Percentiles rank a stretch among this genome's conserved stretches.
These are phyloP conservation scores for Trichoderma cornu-damae DNA, from an alignment of 2,329 filamentous ascomycete genomes.

Conservation along the genomic window DNA sequence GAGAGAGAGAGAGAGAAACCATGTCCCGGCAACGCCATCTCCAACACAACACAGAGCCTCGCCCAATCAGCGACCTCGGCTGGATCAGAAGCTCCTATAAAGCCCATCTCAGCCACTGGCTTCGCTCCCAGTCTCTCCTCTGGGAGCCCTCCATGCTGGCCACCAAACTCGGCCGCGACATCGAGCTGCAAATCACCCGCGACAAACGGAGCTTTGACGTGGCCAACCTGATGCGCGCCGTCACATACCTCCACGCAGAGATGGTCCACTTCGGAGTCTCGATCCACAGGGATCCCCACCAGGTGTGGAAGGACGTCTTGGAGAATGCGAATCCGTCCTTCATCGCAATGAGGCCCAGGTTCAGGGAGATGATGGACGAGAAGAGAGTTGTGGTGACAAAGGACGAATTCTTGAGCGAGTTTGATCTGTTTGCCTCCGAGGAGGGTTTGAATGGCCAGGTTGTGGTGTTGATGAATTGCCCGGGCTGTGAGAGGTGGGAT, in stretches of 20 bases:
- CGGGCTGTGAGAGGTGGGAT: background rate
- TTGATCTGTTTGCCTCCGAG: background rate
- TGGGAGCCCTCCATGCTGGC: background rate
- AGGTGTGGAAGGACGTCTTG: background rate
- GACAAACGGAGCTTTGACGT: background rate
- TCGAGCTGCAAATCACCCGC: background rate
- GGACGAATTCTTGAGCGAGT: background rate
- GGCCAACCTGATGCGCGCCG: background rate
- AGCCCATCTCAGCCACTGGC: background rate
- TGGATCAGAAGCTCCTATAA: background rate
- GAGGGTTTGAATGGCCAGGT: background rate
- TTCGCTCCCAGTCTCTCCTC: background rate
- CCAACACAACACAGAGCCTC: background rate
- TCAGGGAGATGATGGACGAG: background rate
- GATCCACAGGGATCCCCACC: background rate
- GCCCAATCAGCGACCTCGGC: background rate
- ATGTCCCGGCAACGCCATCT: background rate
- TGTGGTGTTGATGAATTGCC: background rate
- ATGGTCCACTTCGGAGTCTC: background rate
- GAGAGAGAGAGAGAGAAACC: too few species aligned
- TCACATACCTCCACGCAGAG: background rate
- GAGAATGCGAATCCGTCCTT: background rate
- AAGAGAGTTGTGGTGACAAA: background rate
- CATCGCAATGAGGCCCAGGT: background rate
- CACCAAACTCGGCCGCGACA: background rate